phyloP scores from a whole-genome alignment of 2,329 filamentous ascomycete genomes.

The Periconia digitata region DNA sequence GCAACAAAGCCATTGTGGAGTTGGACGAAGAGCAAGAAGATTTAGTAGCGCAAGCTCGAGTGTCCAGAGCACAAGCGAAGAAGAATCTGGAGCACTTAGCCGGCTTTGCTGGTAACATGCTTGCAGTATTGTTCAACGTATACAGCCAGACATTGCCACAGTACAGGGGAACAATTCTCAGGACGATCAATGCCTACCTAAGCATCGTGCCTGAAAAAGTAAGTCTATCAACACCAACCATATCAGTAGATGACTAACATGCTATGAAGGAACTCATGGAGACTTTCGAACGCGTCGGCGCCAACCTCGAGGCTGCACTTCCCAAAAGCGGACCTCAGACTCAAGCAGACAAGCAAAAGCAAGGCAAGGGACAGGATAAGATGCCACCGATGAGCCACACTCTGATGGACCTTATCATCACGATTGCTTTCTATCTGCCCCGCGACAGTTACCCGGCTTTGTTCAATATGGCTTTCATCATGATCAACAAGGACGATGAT shows the following conservation, averaged over 20 bases:
- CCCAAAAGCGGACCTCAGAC: constrained; percentile 61
- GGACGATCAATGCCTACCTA: constrained; percentile 92
- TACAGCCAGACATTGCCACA: constrained; percentile 96
- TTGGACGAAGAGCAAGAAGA: constrained; percentile 69
- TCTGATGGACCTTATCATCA: constrained; percentile 94
- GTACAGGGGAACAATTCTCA: constrained; percentile 84
- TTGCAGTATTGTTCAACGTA: constrained; percentile 98
- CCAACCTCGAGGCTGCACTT: constrained; percentile 76
- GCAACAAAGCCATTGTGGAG: constrained; percentile 77
- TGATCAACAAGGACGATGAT: constrained; percentile 80
- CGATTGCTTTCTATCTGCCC: constrained; percentile 91
- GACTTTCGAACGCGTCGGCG: constrained; percentile 84
- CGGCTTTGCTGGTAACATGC: constrained; percentile 78
- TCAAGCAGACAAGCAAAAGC: constrained; percentile 64
- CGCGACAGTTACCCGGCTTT: constrained; percentile 80
- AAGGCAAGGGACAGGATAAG: constrained; percentile 62
- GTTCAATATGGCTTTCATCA: constrained; percentile 81
- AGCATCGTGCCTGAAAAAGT: constrained; percentile 75
- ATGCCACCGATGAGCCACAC: constrained; percentile 94
- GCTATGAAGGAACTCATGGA: constrained; percentile 69
- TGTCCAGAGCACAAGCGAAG: constrained; percentile 72
- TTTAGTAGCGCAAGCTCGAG: constrained; percentile 73
- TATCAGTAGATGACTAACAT: constrained; percentile 12
- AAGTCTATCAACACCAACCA: constrained; percentile 12
- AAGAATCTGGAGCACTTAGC: constrained; percentile 83